phyloP scores from a whole-genome alignment of 768 basidiomycete genomes.

The Suillus spraguei region DNA sequence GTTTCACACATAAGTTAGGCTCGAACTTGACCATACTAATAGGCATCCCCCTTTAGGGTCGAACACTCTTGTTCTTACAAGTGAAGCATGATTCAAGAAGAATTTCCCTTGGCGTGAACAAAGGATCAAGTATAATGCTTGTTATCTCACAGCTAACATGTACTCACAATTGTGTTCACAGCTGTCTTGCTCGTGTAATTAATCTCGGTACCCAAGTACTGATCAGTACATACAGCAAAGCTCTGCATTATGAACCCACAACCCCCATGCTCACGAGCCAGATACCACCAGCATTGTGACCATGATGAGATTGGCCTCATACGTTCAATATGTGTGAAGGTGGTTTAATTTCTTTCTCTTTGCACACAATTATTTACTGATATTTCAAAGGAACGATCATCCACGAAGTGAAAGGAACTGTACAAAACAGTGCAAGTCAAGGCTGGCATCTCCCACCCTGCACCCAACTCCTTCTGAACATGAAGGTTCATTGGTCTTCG shows the following conservation, averaged over 20 bases:
- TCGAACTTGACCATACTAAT: too few species aligned
- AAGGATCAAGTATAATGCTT: not conserved
- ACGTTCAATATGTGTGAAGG: conserved; percentile 19
- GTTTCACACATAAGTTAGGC: too few species aligned
- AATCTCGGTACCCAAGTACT: conserved; percentile 36
- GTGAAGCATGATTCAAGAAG: not conserved
- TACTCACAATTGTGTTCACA: conserved; percentile 11
- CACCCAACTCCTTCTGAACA: conserved; percentile 29
- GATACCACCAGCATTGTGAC: not conserved
- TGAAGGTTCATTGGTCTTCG: conserved; percentile 36
- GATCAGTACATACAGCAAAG: conserved; percentile 14
- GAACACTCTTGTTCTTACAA: too few species aligned
- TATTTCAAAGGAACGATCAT: conserved; percentile 25
- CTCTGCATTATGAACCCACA: not conserved
- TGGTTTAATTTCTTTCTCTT: not conserved
- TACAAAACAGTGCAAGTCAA: conserved; percentile 24
- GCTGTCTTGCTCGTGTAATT: conserved; percentile 37
- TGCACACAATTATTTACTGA: not conserved
- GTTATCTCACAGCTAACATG: not conserved
- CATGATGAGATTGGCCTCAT: conserved; percentile 27
- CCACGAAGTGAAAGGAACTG: conserved; percentile 15
- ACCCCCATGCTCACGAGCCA: not conserved
- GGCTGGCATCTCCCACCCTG: conserved; percentile 1
- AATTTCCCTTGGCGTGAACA: not conserved
- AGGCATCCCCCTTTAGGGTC: too few species aligned